Conservation (phyloP, 2,329 filamentous ascomycete species). For the Metarhizium sp. region DNA sequence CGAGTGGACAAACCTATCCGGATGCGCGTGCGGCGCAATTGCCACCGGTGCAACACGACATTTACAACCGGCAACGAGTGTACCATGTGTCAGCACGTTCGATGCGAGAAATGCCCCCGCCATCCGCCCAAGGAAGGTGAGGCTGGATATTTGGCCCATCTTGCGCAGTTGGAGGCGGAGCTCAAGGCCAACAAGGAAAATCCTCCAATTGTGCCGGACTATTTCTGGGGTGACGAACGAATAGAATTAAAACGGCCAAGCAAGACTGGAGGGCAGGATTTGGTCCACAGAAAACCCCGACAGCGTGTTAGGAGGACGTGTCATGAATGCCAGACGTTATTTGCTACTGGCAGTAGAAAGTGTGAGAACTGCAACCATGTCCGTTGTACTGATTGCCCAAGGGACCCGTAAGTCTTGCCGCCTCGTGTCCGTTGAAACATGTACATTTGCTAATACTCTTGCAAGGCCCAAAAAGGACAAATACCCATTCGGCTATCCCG, state of each 20-base stretch:
- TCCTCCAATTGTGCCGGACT: constrained; percentile 41
- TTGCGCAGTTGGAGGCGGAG: constrained; percentile 38
- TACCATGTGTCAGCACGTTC: constrained; percentile 64
- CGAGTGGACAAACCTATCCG: constrained; percentile 68
- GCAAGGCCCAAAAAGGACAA: constrained; percentile 55
- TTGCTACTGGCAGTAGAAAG: constrained; percentile 46
- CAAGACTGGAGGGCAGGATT: constrained; percentile 57
- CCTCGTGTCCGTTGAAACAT: not conserved
- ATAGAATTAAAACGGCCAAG: constrained; percentile 53
- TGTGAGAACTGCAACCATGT: constrained; percentile 63
- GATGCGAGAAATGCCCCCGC: constrained; percentile 73
- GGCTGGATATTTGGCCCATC: constrained; percentile 42
- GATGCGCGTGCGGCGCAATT: constrained; percentile 69
- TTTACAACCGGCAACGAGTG: constrained; percentile 70
- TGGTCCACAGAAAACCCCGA: constrained; percentile 60
- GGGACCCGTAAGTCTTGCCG: constrained; percentile 57
- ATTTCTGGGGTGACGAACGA: constrained; percentile 34
- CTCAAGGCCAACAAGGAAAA: constrained; percentile 49
- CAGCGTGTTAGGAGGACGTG: constrained; percentile 69
- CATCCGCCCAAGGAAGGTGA: constrained; percentile 59
- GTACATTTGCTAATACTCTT: not conserved
- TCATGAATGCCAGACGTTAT: constrained; percentile 61
- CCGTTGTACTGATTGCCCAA: constrained; percentile 71
- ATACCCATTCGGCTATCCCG: constrained; percentile 61
- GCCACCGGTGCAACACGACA: constrained; percentile 68